Evolutionary conservation across 208 protist genomes (phyloP), one percentile per base, ranked within the genome.

Genomic region (Plasmodiophora brassicae): DNA sequence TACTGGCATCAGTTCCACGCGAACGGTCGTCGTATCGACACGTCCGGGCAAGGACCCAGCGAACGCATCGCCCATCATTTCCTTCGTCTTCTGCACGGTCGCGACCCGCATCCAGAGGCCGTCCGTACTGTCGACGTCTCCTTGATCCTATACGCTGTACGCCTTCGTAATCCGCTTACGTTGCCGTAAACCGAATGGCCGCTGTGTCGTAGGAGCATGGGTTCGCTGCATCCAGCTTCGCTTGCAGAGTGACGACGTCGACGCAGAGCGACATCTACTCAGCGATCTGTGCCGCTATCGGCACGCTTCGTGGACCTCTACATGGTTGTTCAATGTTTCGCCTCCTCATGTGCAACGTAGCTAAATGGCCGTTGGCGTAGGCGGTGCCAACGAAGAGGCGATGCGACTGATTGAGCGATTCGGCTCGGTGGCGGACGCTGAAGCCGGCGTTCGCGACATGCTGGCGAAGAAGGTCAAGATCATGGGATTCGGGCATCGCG

Each of bases 401-500:
- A 71, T 86, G 45, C 14, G 43, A 8, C 50, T 86, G 35, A 86
- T 86, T 57, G 5, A 53, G 14, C 5, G 36, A n/a, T 71, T 86
- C n/a, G 14, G 14, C 5, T 38, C 5, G 28, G 10, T 36, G 10
- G 50, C 28, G 10, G 14, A 53, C 20, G 84, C 84, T 5, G 46
- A 14, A 54, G 1, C 20, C 5, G 46, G 50, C 20, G n/a, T 86
- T 32, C 5, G 25, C 10, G 14, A 57, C 20, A 86, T 86, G 84
- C 44, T 86, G 25, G 25, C 10, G n/a, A 86, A 54, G 10, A 86
- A 86, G n/a, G 28, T 44, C 10, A 57, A 5, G 28, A 86, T 86
- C 20, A 86, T 86, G 84, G 84, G 50, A 57, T 71, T 86, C 36
- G 84, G 84, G 28, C 84, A 86, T 86, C 84, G 84, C 10, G 28